phyloP scores from a whole-genome alignment of 805 yeast species.

The Candida insectorum region DNA sequence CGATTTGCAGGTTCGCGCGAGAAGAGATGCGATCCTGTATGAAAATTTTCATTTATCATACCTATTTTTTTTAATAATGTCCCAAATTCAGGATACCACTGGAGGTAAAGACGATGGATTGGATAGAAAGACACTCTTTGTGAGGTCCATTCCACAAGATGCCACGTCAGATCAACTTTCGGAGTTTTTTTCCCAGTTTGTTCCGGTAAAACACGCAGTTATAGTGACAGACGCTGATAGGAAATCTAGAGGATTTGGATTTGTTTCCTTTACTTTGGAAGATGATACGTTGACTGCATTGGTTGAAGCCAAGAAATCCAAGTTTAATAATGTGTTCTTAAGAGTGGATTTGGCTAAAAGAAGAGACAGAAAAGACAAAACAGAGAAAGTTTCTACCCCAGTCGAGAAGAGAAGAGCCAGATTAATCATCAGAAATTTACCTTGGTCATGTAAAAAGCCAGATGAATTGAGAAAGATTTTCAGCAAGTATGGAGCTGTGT shows the following conservation, averaged over 20 bases:
- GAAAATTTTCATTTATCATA: conserved; percentile 5
- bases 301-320: conserved; percentile 58
- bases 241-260: conserved; percentile 90
- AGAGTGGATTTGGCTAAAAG: conserved; percentile 88
- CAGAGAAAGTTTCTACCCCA: conserved; percentile 21
- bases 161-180: conserved; percentile 81
- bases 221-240: conserved; percentile 76
- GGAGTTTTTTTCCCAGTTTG: conserved; percentile 84
- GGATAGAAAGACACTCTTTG: conserved; percentile 71
- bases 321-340: conserved; percentile 62
- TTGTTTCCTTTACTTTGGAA: conserved; percentile 81
- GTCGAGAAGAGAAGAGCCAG: conserved; percentile 83
- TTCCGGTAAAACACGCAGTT: conserved; percentile 93
- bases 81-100: background rate
- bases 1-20: no score
- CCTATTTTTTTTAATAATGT: background rate
- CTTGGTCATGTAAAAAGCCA: conserved; percentile 90
- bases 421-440: conserved; percentile 84
- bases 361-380: conserved; percentile 65
- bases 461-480: conserved; percentile 68
- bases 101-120: conserved; percentile 27
- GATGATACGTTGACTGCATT: conserved; percentile 83
- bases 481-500: conserved; percentile 77
- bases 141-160: conserved; percentile 76
- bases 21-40: no score